Evolutionary conservation across 2,329 filamentous ascomycete genomes (phyloP), one percentile per base, ranked within the genome.

Genomic region (Epicoccum sorghinum): DNA sequence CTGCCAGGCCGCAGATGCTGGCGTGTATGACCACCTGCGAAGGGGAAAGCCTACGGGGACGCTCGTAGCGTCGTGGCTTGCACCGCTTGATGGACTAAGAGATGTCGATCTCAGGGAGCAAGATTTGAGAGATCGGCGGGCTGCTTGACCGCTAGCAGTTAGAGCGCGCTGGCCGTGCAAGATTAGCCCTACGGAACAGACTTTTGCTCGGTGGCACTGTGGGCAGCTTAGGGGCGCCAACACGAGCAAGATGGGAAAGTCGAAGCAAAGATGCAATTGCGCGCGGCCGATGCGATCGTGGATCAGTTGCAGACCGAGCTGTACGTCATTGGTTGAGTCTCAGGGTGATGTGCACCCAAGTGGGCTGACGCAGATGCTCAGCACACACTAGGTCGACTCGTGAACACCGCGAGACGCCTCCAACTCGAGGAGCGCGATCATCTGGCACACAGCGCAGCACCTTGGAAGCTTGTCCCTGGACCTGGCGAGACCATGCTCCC

Each of bases 101-200:
- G 38, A 49, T 52, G 62, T 55, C 62, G 62, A 65, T 65, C 62
- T 36, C 39, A 52, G 38, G 40, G 38, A 48, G 43, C 55, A 40
- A 37, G 40, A 46, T 41, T 49, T 27, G 38, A 52, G 35, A 4
- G 62, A 65, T 65, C 62, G 60, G 47, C 62, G 51, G 54, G 52
- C 42, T 49, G 14, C 47, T 48, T 42, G 36, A 12, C 61, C 54
- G 4, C 30, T 32, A 47, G n/a, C 24, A 49, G 61, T 22, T 60
- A 60, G 59, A 22, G 23, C 35, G 18, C 37, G 24, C 32, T 40
- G 58, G 38, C 18, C 24, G 45, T 13, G 55, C 53, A 45, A 50
- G 44, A 48, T 51, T 44, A 27, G 46, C 36, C 41, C 35, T 45
- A 30, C 35, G 40, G 44, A 27, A 36, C 24, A 30, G 24, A 14